Evolutionary conservation across 1,284 basidiomycete genomes (phyloP), one percentile per base, ranked within the genome.

Genomic region (Boletus mariae): DNA sequence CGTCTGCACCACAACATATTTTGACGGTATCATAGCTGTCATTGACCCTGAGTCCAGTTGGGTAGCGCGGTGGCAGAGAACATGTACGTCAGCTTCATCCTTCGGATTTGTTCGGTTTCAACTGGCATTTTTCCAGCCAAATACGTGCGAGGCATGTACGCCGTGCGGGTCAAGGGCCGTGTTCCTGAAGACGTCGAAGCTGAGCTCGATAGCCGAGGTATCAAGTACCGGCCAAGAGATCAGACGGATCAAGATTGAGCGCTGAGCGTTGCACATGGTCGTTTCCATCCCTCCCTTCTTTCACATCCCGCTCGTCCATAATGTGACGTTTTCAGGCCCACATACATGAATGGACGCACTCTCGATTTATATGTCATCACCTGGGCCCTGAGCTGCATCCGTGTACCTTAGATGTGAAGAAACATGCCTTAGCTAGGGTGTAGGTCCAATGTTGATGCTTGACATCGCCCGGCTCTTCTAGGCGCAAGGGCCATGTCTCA

Each of bases 51-150:
- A 93, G 62, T 81, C 84, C 56, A 95, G 92, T 71, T 99, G 96
- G 96, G 94, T 98, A 10, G 92, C 92, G 13, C 79, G 89, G 60
- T 96, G 93, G 93, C 93, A 96, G 70, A 75, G 93, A 66, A 92
- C 87, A 61, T 84, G 92, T 94, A 60, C 61, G 89, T 80, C 42
- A 44, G 2, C 23, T 25, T 28, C 15, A 32, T 4, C 49, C 35
- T n/a, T 49, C 35, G 47, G 31, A 43, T 49, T 42, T 50, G 45
- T 45, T 43, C 46, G 42, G 17, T 40, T 52, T 26, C 51, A n/a
- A 28, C 47, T 51, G 40, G 55, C n/a, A 51, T 15, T 25, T 11
- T 25, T 25, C 10, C 37, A 47, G 92, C 90, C 58, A 92, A 93
- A 71, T 90, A 90, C 63, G 87, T 85, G 37, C 80, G 85, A 32